These are phyloP conservation scores for Suhomyces anneliseae DNA, from an alignment of 1,139 yeast species.

Conservation along the genomic window DNA sequence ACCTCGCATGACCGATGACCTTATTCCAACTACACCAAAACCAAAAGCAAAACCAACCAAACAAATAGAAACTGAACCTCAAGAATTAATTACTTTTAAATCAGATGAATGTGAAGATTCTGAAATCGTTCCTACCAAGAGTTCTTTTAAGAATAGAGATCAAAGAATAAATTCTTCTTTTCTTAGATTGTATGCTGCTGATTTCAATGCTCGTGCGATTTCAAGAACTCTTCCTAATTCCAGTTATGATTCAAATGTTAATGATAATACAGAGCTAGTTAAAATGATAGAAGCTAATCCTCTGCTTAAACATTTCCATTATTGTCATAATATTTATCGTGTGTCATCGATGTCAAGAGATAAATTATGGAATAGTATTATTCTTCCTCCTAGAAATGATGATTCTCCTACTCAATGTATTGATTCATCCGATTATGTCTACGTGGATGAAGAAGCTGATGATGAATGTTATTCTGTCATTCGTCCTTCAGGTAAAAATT, in stretches of 20 bases:
- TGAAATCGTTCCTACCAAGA: slow-evolving; percentile 3
- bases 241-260: slow-evolving; percentile 28
- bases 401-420: slow-evolving; percentile 28
- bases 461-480: slow-evolving; percentile 7
- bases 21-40: slow-evolving; percentile 4
- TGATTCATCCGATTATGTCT: slow-evolving; percentile 23
- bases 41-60: neutral
- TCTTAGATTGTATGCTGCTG: slow-evolving; percentile 48
- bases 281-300: slow-evolving; percentile 17
- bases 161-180: slow-evolving; percentile 47
- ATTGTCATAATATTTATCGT: slow-evolving; percentile 26
- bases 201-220: slow-evolving; percentile 35
- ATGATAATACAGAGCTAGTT: slow-evolving; percentile 14
- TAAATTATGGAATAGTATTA: slow-evolving; percentile 51
- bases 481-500: slow-evolving; percentile 13
- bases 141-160: slow-evolving; percentile 39
- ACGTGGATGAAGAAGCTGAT: slow-evolving; percentile 14
- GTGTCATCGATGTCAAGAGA: slow-evolving; percentile 42
- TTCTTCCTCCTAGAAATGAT: slow-evolving; percentile 49
- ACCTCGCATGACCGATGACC: slow-evolving; percentile 25
- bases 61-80: neutral
- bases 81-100: slow-evolving; percentile 11
- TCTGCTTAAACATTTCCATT: slow-evolving; percentile 28
- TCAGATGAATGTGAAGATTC: neutral
- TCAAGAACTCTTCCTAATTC: slow-evolving; percentile 31